phyloP scores from a whole-genome alignment of 768 basidiomycete genomes.

The Saitozyma sp. region DNA sequence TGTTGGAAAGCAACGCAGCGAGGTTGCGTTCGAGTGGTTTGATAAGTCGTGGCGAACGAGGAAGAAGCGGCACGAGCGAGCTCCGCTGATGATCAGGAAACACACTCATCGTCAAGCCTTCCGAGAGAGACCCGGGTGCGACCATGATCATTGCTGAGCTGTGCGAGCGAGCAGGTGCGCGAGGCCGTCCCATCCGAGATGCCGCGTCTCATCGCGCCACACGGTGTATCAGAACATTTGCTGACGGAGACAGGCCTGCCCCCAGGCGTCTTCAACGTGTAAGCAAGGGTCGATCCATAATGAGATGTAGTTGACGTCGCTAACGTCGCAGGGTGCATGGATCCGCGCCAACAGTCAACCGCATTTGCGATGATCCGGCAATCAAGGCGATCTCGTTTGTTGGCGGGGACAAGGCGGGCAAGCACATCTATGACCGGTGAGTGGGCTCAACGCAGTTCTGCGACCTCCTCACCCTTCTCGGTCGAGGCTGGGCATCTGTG shows the following conservation, averaged over 20 bases:
- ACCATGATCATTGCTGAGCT: slow-evolving; percentile 97
- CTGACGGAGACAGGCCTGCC: slow-evolving; percentile 29
- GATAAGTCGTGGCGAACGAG: too few relatives aligned
- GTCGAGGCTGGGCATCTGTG: too few relatives aligned
- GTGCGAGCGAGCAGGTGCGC: slow-evolving; percentile 70
- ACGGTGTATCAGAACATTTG: slow-evolving; percentile 4
- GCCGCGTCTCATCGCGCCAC: background rate
- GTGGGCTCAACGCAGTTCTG: background rate
- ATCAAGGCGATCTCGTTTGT: slow-evolving; percentile 97
- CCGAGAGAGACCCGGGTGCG: slow-evolving; percentile 94
- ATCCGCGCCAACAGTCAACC: slow-evolving; percentile 80
- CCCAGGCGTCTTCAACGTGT: slow-evolving; percentile 74
- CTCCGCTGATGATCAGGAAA: slow-evolving; percentile 64
- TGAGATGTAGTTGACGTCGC: background rate
- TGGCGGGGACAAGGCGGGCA: slow-evolving; percentile 87
- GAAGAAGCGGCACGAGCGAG: too few relatives aligned
- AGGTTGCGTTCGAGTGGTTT: too few relatives aligned
- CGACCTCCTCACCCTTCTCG: too few relatives aligned
- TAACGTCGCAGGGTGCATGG: slow-evolving; percentile 70
- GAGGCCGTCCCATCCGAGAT: too few relatives aligned
- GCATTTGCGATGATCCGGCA: slow-evolving; percentile 82
- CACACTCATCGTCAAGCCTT: slow-evolving; percentile 90
- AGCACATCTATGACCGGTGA: slow-evolving; percentile 86
- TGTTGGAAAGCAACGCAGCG: too few relatives aligned
- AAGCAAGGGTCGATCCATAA: background rate